Conservation (phyloP, 129 eudicot species). For the Artemisia argyi region DNA sequence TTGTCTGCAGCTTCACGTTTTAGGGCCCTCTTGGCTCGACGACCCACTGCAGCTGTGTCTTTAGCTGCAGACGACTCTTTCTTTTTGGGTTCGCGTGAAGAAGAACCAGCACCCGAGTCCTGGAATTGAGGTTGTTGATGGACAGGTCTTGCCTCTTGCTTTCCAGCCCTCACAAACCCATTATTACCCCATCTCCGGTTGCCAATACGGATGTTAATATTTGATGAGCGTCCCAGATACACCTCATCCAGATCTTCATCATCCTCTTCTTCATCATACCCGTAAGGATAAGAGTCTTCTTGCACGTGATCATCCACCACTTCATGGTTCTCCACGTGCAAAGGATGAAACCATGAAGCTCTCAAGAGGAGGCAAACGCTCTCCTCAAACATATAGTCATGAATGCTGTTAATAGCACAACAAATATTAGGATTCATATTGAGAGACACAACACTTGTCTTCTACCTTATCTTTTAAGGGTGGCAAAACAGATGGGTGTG, state of each 20-base stretch:
- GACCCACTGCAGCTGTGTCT: conserved; percentile 53
- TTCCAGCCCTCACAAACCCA: conserved; percentile 73
- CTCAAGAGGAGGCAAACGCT: conserved; percentile 85
- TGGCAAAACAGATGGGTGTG: too few species aligned
- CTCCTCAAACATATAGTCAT: conserved; percentile 90
- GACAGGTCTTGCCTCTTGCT: conserved; percentile 74
- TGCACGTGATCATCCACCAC: conserved; percentile 42
- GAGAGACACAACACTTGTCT: neutral
- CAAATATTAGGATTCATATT: neutral
- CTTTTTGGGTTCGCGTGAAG: conserved; percentile 65
- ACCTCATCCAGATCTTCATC: conserved; percentile 72
- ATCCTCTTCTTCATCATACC: conserved; percentile 51
- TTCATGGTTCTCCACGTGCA: conserved; percentile 54
- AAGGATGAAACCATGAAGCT: conserved; percentile 85
- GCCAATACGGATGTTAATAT: conserved; percentile 68
- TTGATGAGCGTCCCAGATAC: conserved; percentile 51
- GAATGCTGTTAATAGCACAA: conserved; percentile 52
- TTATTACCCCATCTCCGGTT: conserved; percentile 88
- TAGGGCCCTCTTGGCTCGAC: conserved; percentile 75
- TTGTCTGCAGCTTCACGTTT: conserved; percentile 94
- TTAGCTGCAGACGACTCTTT: conserved; percentile 36
- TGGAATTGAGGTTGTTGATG: conserved; percentile 32
- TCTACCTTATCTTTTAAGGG: neutral
- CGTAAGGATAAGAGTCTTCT: conserved; percentile 57
- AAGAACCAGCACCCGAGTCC: conserved; percentile 58